These are phyloP conservation scores for Periconia sp. DNA, from an alignment of 2,329 filamentous ascomycete species.

Conservation along the genomic window DNA sequence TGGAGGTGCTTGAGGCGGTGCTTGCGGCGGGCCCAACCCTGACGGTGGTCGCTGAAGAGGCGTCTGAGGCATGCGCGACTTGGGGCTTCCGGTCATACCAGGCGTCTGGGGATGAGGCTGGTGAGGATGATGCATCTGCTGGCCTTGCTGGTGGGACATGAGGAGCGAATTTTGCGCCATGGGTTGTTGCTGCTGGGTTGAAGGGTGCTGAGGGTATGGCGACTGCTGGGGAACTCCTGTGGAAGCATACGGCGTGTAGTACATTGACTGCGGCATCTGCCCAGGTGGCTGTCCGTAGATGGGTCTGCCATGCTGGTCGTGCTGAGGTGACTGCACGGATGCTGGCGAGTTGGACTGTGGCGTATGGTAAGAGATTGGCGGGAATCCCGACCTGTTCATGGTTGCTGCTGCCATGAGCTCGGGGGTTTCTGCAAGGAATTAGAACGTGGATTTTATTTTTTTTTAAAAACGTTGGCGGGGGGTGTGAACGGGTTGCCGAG, in stretches of 20 bases:
- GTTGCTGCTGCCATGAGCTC: slow-evolving; percentile 71
- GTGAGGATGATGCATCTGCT: slow-evolving; percentile 50
- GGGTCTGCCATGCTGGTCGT: slow-evolving; percentile 83
- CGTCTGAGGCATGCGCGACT: slow-evolving; percentile 54
- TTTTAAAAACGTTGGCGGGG: background rate
- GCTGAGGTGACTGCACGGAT: slow-evolving; percentile 88
- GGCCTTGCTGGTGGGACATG: slow-evolving; percentile 58
- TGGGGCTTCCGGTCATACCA: slow-evolving; percentile 68
- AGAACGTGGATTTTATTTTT: too few relatives aligned
- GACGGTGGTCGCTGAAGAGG: slow-evolving; percentile 64
- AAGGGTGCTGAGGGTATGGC: slow-evolving; percentile 63
- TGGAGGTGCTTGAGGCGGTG: slow-evolving; percentile 47
- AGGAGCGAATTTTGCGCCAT: slow-evolving; percentile 56
- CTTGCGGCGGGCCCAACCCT: slow-evolving; percentile 50
- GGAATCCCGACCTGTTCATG: slow-evolving; percentile 72
- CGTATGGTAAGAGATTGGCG: slow-evolving; percentile 87
- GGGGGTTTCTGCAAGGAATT: slow-evolving; percentile 75
- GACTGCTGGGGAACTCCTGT: slow-evolving; percentile 60
- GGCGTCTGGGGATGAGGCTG: slow-evolving; percentile 55
- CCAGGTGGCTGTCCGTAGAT: slow-evolving; percentile 82
- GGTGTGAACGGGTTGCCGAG: background rate
- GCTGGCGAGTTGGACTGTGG: slow-evolving; percentile 94
- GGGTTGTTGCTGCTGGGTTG: slow-evolving; percentile 59
- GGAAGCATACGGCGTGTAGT: slow-evolving; percentile 65
- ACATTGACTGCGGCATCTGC: slow-evolving; percentile 84